These are phyloP conservation scores for Pontederia crassipes DNA, from an alignment of 176 grass and related monocot species.

Conservation along the genomic window DNA sequence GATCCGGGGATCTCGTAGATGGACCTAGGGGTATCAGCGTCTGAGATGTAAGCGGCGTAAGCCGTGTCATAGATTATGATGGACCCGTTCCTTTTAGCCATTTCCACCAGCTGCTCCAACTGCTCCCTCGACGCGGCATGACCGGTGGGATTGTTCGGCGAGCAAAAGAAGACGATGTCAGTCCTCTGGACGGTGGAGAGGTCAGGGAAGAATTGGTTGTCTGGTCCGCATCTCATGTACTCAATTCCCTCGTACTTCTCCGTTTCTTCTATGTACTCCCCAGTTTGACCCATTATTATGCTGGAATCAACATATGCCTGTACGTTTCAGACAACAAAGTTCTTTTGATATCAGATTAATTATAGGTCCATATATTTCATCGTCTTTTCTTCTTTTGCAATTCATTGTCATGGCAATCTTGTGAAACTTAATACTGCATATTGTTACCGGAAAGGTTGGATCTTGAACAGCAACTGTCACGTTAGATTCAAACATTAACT, in stretches of 20 bases:
- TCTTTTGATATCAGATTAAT: background rate
- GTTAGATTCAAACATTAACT: constrained; percentile 67
- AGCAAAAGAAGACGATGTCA: constrained; percentile 98
- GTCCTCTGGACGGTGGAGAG: constrained; percentile 49
- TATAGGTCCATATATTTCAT: background rate
- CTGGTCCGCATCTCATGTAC: constrained; percentile 76
- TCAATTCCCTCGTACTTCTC: constrained; percentile 53
- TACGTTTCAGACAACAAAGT: background rate
- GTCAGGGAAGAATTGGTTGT: constrained; percentile 86
- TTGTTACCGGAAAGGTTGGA: constrained; percentile 84
- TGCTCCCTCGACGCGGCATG: constrained; percentile 59
- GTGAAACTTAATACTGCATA: background rate
- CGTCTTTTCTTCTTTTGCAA: background rate
- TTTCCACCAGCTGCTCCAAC: constrained; percentile 56
- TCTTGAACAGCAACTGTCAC: constrained; percentile 85
- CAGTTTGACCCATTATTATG: constrained; percentile 88
- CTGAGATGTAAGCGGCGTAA: constrained; percentile 57
- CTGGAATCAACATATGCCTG: constrained; percentile 86
- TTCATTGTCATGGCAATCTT: background rate
- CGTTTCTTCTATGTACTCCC: constrained; percentile 21
- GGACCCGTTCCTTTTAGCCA: constrained; percentile 70
- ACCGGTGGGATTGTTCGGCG: constrained; percentile 91
- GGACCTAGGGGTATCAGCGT: constrained; percentile 27
- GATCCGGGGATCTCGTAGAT: constrained; percentile 90
- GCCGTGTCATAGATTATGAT: constrained; percentile 79